Percentiles rank a stretch among this genome's conserved stretches.
These are phyloP conservation scores for Tremellales sp. DNA, from an alignment of 1,284 basidiomycete genomes.

Conservation along the genomic window DNA sequence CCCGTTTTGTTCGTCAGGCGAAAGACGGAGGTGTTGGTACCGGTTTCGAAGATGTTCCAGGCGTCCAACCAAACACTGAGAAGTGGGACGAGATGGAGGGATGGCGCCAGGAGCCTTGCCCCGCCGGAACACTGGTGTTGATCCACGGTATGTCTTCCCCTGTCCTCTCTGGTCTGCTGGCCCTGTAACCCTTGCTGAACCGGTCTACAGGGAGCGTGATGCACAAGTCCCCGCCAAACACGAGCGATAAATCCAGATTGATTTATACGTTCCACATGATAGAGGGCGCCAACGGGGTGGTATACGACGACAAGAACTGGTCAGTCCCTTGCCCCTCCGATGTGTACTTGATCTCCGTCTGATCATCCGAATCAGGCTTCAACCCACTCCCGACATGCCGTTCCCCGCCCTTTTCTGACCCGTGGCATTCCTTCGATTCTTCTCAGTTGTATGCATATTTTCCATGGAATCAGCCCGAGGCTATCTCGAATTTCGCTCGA, in stretches of 20 bases:
- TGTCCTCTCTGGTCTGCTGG: neutral
- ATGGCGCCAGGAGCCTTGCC: slow-evolving; percentile 63
- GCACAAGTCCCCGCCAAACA: slow-evolving; percentile 79
- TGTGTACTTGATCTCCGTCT: too few species aligned
- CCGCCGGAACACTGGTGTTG: slow-evolving; percentile 74
- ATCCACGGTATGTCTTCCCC: slow-evolving; percentile 59
- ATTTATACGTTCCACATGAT: slow-evolving; percentile 89
- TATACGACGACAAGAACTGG: slow-evolving; percentile 48
- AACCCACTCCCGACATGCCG: slow-evolving; percentile 74
- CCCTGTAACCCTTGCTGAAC: neutral
- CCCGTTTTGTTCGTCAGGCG: slow-evolving; percentile 74
- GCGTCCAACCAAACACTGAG: slow-evolving; percentile 51
- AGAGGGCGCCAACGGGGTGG: slow-evolving; percentile 42
- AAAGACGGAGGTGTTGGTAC: slow-evolving; percentile 59
- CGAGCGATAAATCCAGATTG: slow-evolving; percentile 66
- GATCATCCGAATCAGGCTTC: slow-evolving; percentile 67
- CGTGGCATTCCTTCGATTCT: neutral
- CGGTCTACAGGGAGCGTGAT: slow-evolving; percentile 62
- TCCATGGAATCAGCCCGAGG: too few species aligned
- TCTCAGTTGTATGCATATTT: neutral
- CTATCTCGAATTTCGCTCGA: slow-evolving; percentile 54
- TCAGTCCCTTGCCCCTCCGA: slow-evolving; percentile 54
- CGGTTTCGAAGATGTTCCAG: slow-evolving; percentile 65
- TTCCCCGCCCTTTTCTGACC: slow-evolving; percentile 64
- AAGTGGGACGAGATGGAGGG: slow-evolving; percentile 57